phyloP scores from a whole-genome alignment of 2,329 filamentous ascomycete species.

The Exserohilum turcica region DNA sequence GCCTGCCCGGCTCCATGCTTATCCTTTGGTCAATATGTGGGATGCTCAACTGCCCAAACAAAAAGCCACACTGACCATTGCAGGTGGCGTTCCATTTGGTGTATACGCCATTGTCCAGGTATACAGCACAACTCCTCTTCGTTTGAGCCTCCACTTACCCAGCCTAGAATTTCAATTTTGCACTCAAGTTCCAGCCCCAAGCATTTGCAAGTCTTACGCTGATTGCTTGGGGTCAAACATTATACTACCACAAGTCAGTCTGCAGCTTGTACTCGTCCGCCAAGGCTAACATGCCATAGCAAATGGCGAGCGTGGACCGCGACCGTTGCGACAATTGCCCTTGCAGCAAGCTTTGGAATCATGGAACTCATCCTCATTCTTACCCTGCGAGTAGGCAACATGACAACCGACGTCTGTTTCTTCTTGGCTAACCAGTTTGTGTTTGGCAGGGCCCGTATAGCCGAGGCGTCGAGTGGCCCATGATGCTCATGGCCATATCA shows the following conservation, averaged over 20 bases:
- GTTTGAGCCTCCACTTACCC: not conserved
- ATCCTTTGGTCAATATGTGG: slow-evolving; percentile 66
- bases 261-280: too few relatives aligned
- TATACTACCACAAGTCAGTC: slow-evolving; percentile 57
- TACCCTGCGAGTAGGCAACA: slow-evolving; percentile 56
- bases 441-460: slow-evolving; percentile 58
- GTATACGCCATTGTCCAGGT: slow-evolving; percentile 59
- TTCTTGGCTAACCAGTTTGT: not conserved
- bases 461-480: slow-evolving; percentile 59
- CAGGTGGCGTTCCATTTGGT: slow-evolving; percentile 55
- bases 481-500: slow-evolving; percentile 62
- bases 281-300: slow-evolving; percentile 34
- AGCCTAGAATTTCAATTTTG: slow-evolving; percentile 38
- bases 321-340: slow-evolving; percentile 47
- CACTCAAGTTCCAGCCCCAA: slow-evolving; percentile 55
- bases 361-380: slow-evolving; percentile 63
- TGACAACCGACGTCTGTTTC: too few relatives aligned
- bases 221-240: slow-evolving; percentile 58
- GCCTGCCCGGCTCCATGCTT: slow-evolving; percentile 65
- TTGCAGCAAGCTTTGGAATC: slow-evolving; percentile 56
- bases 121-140: too few relatives aligned
- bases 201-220: slow-evolving; percentile 57
- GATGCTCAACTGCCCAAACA: not conserved
- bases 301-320: slow-evolving; percentile 58
- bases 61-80: slow-evolving; percentile 1